These are phyloP conservation scores for Microascus cirrosus DNA, from an alignment of 2,329 filamentous ascomycete genomes.

Conservation along the genomic window DNA sequence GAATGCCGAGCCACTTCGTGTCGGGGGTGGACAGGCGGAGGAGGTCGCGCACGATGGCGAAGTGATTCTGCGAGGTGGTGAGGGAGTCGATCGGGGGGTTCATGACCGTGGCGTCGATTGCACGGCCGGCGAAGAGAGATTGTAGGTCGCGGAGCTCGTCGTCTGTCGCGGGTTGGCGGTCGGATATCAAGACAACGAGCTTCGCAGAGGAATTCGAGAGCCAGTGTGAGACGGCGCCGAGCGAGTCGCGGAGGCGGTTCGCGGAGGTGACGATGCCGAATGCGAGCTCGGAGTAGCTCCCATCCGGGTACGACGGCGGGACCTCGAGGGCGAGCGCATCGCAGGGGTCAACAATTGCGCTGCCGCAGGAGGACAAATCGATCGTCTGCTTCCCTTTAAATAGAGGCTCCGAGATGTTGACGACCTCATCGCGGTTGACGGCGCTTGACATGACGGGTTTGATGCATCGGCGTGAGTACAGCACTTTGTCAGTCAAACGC, in stretches of 20 bases:
- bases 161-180: conserved; percentile 16
- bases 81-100: conserved; percentile 20
- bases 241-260: conserved; percentile 35
- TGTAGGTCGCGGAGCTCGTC: conserved; percentile 19
- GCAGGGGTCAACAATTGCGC: conserved; percentile 15
- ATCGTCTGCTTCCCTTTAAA: conserved; percentile 20
- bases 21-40: conserved; percentile 26
- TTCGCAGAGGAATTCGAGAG: conserved; percentile 36
- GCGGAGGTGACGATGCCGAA: conserved; percentile 47
- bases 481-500: conserved; percentile 26
- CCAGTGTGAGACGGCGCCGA: conserved; percentile 44
- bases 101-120: conserved; percentile 21
- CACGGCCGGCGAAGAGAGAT: conserved; percentile 14
- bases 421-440: conserved; percentile 23
- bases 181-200: conserved; percentile 39
- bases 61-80: conserved; percentile 42
- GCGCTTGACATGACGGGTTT: conserved; percentile 20
- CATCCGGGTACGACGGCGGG: conserved; percentile 26
- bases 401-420: conserved; percentile 23
- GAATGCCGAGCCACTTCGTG: conserved; percentile 43
- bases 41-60: conserved; percentile 40
- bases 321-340: conserved; percentile 35
- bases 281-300: conserved; percentile 36
- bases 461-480: conserved; percentile 33
- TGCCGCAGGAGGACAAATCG: conserved; percentile 15